Conservation (phyloP, 306 rosid species). For the Fagus sylvatica region DNA sequence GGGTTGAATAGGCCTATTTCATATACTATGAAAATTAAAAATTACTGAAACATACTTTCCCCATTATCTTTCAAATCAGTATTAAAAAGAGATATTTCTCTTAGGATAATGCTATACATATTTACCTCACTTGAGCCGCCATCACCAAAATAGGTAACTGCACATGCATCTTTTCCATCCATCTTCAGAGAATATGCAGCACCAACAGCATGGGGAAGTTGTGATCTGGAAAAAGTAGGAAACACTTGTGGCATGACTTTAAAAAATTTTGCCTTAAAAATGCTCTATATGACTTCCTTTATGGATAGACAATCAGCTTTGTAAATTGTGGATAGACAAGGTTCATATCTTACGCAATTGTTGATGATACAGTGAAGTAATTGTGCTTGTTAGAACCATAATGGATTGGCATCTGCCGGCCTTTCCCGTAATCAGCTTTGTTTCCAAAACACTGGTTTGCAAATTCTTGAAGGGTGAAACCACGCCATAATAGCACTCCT, state of each 20-base stretch:
- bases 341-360: conserved; percentile 69
- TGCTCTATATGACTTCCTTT: neutral
- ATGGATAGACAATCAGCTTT: too few relatives aligned
- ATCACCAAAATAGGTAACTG: conserved; percentile 80
- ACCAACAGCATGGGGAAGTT: conserved; percentile 94
- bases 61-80: conserved; percentile 4
- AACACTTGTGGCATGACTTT: conserved; percentile 9
- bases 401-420: conserved; percentile 93
- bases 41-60: neutral
- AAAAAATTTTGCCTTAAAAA: conserved; percentile 18
- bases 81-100: conserved; percentile 2
- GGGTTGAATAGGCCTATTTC: too few relatives aligned
- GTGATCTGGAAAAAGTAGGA: conserved; percentile 51
- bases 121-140: conserved; percentile 98
- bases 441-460: conserved; percentile 80
- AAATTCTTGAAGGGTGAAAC: conserved; percentile 82
- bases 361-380: conserved; percentile 79
- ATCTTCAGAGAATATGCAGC: conserved; percentile 94
- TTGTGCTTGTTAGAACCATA: conserved; percentile 85
- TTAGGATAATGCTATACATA: neutral
- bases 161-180: conserved; percentile 84
- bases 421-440: conserved; percentile 81
- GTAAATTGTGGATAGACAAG: neutral
- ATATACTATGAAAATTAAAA: too few relatives aligned
- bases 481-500: conserved; percentile 90